Evolutionary conservation across 805 yeast species (phyloP).

Genomic region (Brettanomyces bruxellensis): DNA sequence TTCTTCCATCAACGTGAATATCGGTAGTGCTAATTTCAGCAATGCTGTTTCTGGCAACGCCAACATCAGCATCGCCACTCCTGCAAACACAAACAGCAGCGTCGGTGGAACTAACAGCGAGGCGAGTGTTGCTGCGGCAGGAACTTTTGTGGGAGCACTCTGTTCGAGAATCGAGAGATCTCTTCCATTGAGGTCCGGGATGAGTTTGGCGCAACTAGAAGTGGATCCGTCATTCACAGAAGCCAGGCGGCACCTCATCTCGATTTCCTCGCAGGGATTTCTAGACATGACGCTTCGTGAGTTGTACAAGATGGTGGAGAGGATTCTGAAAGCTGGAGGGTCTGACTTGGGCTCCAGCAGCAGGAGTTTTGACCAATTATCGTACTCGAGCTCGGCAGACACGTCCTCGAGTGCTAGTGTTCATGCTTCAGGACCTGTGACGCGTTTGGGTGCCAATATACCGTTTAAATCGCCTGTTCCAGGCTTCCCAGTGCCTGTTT

Average conservation of each 20-base stretch:
- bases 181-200: conserved; percentile 30
- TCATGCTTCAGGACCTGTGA: not conserved
- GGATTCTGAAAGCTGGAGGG: no score
- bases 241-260: conserved; percentile 25
- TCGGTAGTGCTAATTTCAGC: no score
- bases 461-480: no score
- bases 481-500: conserved; percentile 8
- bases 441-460: conserved; percentile 17
- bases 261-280: conserved; percentile 20
- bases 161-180: conserved; percentile 24
- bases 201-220: conserved; percentile 27
- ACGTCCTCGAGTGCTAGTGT: not conserved
- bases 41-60: no score
- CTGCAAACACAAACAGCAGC: no score
- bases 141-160: conserved; percentile 21
- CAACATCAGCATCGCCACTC: no score
- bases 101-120: no score
- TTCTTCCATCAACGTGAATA: no score
- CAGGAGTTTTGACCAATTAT: not conserved
- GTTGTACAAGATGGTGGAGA: conserved; percentile 4
- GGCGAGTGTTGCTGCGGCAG: not conserved
- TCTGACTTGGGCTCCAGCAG: no score
- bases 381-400: conserved; percentile 1
- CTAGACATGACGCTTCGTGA: conserved; percentile 22
- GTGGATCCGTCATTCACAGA: conserved; percentile 27